Percentiles rank a stretch among this genome's conserved stretches.
phyloP scores from a whole-genome alignment of 176 grass and related monocot genomes.

The Phoenix dactylifera region DNA sequence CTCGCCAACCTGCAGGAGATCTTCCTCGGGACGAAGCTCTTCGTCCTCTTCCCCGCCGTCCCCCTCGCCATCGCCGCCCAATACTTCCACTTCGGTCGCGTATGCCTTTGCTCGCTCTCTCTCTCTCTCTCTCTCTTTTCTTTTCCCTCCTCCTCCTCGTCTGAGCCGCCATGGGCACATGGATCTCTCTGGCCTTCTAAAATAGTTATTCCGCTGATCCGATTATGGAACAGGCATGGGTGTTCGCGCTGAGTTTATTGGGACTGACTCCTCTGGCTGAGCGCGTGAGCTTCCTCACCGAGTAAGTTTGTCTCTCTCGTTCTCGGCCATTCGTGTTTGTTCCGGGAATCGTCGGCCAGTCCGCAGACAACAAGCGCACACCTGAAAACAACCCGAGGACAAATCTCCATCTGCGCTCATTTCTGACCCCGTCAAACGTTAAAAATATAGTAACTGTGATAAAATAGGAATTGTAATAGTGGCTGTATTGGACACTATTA shows the following conservation, averaged over 20 bases:
- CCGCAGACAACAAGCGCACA: too few relatives aligned
- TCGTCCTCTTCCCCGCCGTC: conserved; percentile 63
- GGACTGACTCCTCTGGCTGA: conserved; percentile 82
- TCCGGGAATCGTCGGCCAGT: too few relatives aligned
- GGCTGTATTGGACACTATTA: too few relatives aligned
- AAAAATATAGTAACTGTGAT: too few relatives aligned
- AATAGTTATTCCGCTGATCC: too few relatives aligned
- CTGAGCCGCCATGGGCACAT: too few relatives aligned
- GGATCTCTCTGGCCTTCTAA: too few relatives aligned
- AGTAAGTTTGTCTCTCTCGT: conserved; percentile 28
- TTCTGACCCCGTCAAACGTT: too few relatives aligned
- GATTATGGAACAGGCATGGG: conserved; percentile 46
- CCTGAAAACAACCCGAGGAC: too few relatives aligned
- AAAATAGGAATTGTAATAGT: too few relatives aligned
- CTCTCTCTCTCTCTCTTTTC: not conserved
- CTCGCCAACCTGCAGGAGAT: conserved; percentile 82
- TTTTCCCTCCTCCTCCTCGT: not conserved
- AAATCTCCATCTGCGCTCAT: too few relatives aligned
- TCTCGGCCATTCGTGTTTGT: not conserved
- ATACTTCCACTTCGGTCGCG: conserved; percentile 42
- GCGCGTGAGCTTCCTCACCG: conserved; percentile 94
- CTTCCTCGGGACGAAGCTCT: conserved; percentile 85
- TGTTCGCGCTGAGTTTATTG: conserved; percentile 62
- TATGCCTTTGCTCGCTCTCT: not conserved
- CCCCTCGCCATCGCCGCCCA: conserved; percentile 54